Evolutionary conservation across 78 protist species (phyloP), one percentile per base, ranked within the genome.

Genomic region (Guillardia theta): DNA sequence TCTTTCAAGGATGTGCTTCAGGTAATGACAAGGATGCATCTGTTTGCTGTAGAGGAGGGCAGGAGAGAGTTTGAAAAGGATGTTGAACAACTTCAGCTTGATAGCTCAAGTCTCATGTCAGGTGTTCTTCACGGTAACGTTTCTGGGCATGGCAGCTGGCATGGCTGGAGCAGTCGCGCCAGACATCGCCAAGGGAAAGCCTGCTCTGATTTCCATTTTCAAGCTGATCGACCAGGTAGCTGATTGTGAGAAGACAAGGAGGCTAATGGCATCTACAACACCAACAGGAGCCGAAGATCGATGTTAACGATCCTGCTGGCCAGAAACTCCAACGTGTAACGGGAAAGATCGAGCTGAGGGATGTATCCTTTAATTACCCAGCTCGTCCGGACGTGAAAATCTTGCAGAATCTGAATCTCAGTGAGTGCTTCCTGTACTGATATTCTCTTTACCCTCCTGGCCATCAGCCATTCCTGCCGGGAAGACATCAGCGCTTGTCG

Each of bases 401-500:
- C 4, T 12, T 24, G 8, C 27, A 70, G 46, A 43, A 43, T 15
- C 36, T 36, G 46, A 70, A 18, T 6, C 83, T 70, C 46, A 33
- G n/a, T n/a, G n/a, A n/a, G n/a, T n/a, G n/a, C n/a, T n/a, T n/a
- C n/a, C n/a, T n/a, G n/a, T n/a, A n/a, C n/a, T n/a, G n/a, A n/a
- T n/a, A n/a, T n/a, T n/a, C n/a, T n/a, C 33, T 19, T 53, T 53
- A 12, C 33, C 19, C 19, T 19, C 33, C 64, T 53, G 64, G 19
- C 64, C 64, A 53, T 53, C n/a, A n/a, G n/a, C 45, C 53, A 36
- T 78, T 22, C 37, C 18, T 22, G 90, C 96, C 30, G 98, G 98
- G 30, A 62, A 93, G 64, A 93, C 96, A 4, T 95, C 96, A 36
- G 99, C 98, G 19, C 21, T 98, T 1, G 98, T 97, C 48, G 99